Conservation (phyloP, 768 basidiomycete genomes). For the Leccinum aurantiacum region DNA sequence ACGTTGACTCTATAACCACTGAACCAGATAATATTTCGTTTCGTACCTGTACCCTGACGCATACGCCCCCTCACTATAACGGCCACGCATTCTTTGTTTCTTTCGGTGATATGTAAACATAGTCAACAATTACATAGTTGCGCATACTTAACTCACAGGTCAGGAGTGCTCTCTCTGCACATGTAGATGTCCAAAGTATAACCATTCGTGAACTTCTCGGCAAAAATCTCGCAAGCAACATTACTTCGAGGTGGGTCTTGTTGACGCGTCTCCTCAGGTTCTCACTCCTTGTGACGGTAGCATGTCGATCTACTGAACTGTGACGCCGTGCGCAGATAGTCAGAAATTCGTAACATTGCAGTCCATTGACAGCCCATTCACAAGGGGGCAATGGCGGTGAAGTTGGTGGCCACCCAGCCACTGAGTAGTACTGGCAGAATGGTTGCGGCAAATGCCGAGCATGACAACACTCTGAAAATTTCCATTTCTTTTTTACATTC, state of each 20-base stretch:
- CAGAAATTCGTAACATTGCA: neutral
- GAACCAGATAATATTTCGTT: neutral
- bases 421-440: no score
- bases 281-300: neutral
- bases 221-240: neutral
- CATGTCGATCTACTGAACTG: neutral
- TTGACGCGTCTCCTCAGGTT: neutral
- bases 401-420: neutral
- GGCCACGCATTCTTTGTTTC: neutral
- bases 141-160: neutral
- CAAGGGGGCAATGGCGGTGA: no score
- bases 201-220: neutral
- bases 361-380: neutral
- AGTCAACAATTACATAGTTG: neutral
- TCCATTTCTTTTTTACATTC: neutral
- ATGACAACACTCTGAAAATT: neutral
- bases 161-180: neutral
- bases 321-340: neutral
- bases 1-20: neutral
- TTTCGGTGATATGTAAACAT: neutral
- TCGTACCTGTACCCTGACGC: neutral
- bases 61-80: neutral
- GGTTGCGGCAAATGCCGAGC: slow-evolving; percentile 3
- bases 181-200: neutral
- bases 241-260: neutral